Conservation (phyloP, 352 stramenopile species). For the Globisporangium paroecandrum region DNA sequence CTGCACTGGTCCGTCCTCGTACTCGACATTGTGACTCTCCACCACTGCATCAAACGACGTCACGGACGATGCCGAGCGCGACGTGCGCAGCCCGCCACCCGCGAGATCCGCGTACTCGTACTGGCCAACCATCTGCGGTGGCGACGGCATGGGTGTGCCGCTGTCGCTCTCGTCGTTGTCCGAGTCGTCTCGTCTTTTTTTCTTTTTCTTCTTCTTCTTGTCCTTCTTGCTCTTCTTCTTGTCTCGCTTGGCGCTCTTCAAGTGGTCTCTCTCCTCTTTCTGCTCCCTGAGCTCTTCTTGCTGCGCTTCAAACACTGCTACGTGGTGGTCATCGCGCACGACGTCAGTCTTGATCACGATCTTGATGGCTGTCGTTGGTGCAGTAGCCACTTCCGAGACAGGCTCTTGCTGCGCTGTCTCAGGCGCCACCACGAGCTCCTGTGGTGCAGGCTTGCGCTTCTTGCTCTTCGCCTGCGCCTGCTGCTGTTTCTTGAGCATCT, state of each 20-base stretch:
- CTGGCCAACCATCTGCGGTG: slow-evolving; percentile 35
- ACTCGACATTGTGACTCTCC: not conserved
- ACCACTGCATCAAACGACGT: slow-evolving; percentile 16
- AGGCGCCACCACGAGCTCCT: slow-evolving; percentile 8
- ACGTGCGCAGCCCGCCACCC: not conserved
- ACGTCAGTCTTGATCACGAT: slow-evolving; percentile 14
- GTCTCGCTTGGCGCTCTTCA: slow-evolving; percentile 17
- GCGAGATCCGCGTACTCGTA: slow-evolving; percentile 41
- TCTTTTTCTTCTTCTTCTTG: slow-evolving; percentile 55
- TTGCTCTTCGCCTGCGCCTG: slow-evolving; percentile 38
- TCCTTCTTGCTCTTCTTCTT: slow-evolving; percentile 50
- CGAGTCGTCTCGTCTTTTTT: slow-evolving; percentile 33
- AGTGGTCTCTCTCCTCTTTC: not conserved
- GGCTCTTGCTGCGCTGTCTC: not conserved
- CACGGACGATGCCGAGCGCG: not conserved
- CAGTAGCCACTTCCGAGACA: not conserved
- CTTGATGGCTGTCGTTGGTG: slow-evolving; percentile 1
- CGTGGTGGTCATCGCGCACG: not conserved
- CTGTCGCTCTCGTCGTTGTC: slow-evolving; percentile 52
- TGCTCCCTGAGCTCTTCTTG: not conserved
- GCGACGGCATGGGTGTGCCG: slow-evolving; percentile 36
- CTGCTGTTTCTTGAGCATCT: slow-evolving; percentile 62
- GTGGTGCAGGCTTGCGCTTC: slow-evolving; percentile 33
- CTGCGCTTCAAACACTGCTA: not conserved
- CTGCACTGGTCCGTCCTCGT: slow-evolving; percentile 1